These are phyloP conservation scores for Rhodosorus marinus DNA, from an alignment of 23 red algal genomes.

Conservation along the genomic window DNA sequence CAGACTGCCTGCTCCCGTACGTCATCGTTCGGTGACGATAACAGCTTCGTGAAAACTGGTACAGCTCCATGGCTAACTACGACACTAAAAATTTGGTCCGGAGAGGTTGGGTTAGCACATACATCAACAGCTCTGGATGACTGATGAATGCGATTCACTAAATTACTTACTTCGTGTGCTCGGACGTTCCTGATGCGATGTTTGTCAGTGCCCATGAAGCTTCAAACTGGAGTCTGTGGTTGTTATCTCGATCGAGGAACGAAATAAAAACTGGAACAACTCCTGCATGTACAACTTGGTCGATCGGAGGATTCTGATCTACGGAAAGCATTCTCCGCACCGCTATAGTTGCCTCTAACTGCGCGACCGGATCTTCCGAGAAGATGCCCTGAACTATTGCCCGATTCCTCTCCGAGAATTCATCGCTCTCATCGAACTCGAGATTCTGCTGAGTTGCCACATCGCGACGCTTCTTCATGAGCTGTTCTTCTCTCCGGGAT, in stretches of 20 bases:
- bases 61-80: slow-evolving; percentile 79
- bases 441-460: neutral
- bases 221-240: slow-evolving; percentile 86
- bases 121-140: no score
- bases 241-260: slow-evolving; percentile 49
- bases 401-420: slow-evolving; percentile 6
- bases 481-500: slow-evolving; percentile 79
- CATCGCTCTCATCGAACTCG: neutral
- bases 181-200: slow-evolving; percentile 80
- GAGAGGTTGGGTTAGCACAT: no score
- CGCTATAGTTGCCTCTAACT: slow-evolving; percentile 41
- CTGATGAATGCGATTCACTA: no score
- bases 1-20: slow-evolving; percentile 93
- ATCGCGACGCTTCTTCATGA: slow-evolving; percentile 98
- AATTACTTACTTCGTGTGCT: slow-evolving; percentile 60
- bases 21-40: slow-evolving; percentile 75
- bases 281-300: slow-evolving; percentile 61
- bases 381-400: slow-evolving; percentile 53
- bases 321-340: slow-evolving; percentile 77
- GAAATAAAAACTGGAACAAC: slow-evolving; percentile 68
- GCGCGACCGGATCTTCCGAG: slow-evolving; percentile 16
- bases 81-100: no score
- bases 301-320: slow-evolving; percentile 87
- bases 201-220: slow-evolving; percentile 95
- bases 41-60: slow-evolving; percentile 64